Evolutionary conservation across 371 early-diverging fungal species (phyloP), one percentile per base, ranked within the genome.

Genomic region (Mortierella sp.): DNA sequence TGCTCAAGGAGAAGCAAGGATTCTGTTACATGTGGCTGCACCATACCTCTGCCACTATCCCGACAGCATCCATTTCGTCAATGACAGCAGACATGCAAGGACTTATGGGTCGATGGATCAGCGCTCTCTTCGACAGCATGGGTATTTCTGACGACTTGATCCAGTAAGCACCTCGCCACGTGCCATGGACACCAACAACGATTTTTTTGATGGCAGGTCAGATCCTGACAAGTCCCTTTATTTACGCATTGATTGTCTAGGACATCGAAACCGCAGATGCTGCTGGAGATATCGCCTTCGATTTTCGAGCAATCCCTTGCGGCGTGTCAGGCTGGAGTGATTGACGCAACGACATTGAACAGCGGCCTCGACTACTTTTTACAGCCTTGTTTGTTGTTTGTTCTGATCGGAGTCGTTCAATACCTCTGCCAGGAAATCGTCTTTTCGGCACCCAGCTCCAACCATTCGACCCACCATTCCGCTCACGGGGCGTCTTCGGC

Each of bases 261-360:
- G n/a, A 78, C 83, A 14, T 83, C 83, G 10, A 78, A 83, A 43
- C 83, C 83, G 0, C 83, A 83, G 31, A 83, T 83, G 78, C 73
- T 83, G 10, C 48, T 83, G 10, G 83, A 78, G 50, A 83, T 83
- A n/a, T 70, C 83, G 2, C 83, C 83, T 3, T 78, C 83, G 10
- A 74, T 83, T 11, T 83, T 83, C 47, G 83, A 75, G 37, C 83
- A 83, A 48, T 83, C 83, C 1, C 75, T 83, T n/a, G 83, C 83
- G 7, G 83, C 83, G 4, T 83, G 83, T 41, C 83, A 83, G 40
- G 83, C 79, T 16, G 83, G 79, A 4, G 76, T 83, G 34, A 77
- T 83, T 37, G 83, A 83, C 19, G n/a, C 73, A 9, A 69, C 83
- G 7, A 78, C 76, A 13, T 48, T 83, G 37, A 83, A 69, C 40